phyloP scores from a whole-genome alignment of 345 rosid species.

The Raphanus sativus region DNA sequence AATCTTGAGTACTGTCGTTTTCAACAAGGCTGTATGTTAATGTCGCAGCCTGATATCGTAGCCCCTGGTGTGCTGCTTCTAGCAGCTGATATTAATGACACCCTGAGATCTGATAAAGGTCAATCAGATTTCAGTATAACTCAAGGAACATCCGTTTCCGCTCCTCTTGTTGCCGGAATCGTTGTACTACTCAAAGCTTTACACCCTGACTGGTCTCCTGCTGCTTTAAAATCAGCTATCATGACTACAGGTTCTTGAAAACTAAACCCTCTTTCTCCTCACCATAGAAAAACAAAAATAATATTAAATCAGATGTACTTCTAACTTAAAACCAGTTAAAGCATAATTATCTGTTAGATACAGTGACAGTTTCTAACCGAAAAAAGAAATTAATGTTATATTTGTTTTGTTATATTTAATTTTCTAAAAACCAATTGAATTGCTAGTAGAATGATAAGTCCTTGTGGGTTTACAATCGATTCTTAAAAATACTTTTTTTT shows the following conservation, averaged over 20 bases:
- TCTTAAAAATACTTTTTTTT: no score
- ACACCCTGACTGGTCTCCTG: constrained; percentile 44
- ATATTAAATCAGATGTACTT: background rate
- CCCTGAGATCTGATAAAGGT: background rate
- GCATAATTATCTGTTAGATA: no score
- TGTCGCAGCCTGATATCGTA: constrained; percentile 33
- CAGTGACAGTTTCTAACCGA: no score
- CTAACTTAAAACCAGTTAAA: background rate
- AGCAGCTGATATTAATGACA: background rate
- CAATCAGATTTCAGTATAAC: background rate
- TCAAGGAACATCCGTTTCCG: constrained; percentile 15
- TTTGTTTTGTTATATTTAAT: no score
- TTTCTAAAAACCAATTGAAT: no score
- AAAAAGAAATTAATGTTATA: no score
- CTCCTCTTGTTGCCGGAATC: constrained; percentile 22
- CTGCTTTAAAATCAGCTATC: constrained; percentile 31
- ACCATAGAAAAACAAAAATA: background rate
- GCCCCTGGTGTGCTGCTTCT: constrained; percentile 23
- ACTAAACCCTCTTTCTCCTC: background rate
- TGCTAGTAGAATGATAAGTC: no score
- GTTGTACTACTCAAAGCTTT: constrained; percentile 24
- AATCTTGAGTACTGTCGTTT: constrained; percentile 1
- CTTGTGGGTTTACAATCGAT: no score
- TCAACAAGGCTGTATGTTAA: background rate
- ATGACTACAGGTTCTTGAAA: constrained; percentile 35